A percentile compares a stretch with the other conserved stretches of the same genome.
phyloP scores from a whole-genome alignment of 106 monocot genomes.

The Hemerocallis citrina region DNA sequence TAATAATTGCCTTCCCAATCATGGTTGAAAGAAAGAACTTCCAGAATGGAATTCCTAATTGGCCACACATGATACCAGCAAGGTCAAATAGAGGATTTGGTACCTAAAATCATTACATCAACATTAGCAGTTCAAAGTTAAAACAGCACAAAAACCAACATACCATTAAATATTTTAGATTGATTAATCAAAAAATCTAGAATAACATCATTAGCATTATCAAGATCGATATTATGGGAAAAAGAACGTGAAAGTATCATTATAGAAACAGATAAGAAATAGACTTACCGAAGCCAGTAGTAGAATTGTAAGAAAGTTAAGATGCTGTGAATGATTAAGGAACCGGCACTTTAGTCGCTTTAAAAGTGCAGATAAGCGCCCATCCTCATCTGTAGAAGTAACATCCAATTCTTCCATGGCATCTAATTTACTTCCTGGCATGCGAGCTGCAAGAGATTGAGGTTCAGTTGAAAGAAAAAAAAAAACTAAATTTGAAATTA shows the following conservation, averaged over 20 bases:
- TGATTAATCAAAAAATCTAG: too few relatives aligned
- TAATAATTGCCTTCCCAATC: slow-evolving; percentile 77
- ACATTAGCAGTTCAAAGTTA: too few relatives aligned
- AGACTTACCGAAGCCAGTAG: slow-evolving; percentile 72
- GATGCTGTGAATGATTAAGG: slow-evolving; percentile 52
- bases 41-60: slow-evolving; percentile 84
- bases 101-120: too few relatives aligned
- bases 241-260: too few relatives aligned
- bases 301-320: slow-evolving; percentile 57
- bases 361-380: slow-evolving; percentile 26
- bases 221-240: too few relatives aligned
- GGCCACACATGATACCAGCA: slow-evolving; percentile 88
- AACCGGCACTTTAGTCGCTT: slow-evolving; percentile 46
- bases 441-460: slow-evolving; percentile 22
- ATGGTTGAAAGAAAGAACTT: slow-evolving; percentile 83
- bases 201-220: too few relatives aligned
- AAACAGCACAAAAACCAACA: too few relatives aligned
- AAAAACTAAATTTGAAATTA: too few relatives aligned
- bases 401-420: slow-evolving; percentile 45
- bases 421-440: slow-evolving; percentile 50
- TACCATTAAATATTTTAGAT: too few relatives aligned
- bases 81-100: slow-evolving; percentile 94
- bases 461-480: too few relatives aligned
- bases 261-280: not conserved
- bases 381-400: slow-evolving; percentile 28